A percentile compares a stretch with the other conserved stretches of the same genome.
Conservation (phyloP, 805 yeast species). For the Metschnikowia drakensbergensis region DNA sequence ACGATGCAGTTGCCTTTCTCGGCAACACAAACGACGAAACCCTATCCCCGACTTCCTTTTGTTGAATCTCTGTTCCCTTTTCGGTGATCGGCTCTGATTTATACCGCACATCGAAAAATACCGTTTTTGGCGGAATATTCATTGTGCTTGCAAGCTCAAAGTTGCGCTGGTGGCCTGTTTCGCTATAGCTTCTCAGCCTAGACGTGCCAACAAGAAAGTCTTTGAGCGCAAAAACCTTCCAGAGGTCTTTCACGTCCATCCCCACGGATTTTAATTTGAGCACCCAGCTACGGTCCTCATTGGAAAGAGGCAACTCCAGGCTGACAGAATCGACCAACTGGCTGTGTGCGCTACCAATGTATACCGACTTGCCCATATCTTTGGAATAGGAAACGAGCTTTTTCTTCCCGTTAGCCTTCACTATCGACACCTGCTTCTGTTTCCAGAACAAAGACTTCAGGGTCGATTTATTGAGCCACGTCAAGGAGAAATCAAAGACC, state of each 20-base stretch:
- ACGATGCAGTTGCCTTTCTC: slow-evolving; percentile 31
- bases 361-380: slow-evolving; percentile 36
- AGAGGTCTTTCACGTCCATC: slow-evolving; percentile 62
- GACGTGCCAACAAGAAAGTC: slow-evolving; percentile 54
- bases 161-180: slow-evolving; percentile 13
- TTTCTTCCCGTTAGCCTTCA: slow-evolving; percentile 16
- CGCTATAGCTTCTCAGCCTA: slow-evolving; percentile 8
- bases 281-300: slow-evolving; percentile 71
- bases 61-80: not conserved
- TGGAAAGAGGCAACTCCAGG: slow-evolving; percentile 40
- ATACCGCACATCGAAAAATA: slow-evolving; percentile 37
- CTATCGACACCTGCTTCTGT: slow-evolving; percentile 26
- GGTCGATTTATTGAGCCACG: slow-evolving; percentile 67
- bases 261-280: slow-evolving; percentile 71
- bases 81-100: slow-evolving; percentile 33
- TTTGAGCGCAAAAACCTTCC: slow-evolving; percentile 76
- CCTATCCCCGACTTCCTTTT: not conserved
- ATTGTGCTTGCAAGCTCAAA: slow-evolving; percentile 17
- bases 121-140: slow-evolving; percentile 29
- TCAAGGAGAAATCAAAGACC: slow-evolving; percentile 57
- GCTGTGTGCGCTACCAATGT: slow-evolving; percentile 20
- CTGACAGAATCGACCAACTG: not conserved
- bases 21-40: slow-evolving; percentile 24
- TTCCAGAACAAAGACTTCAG: slow-evolving; percentile 79
- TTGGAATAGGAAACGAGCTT: slow-evolving; percentile 28